These are phyloP conservation scores for Margaritispora aquatica DNA, from an alignment of 495 filamentous ascomycete genomes.

Conservation along the genomic window DNA sequence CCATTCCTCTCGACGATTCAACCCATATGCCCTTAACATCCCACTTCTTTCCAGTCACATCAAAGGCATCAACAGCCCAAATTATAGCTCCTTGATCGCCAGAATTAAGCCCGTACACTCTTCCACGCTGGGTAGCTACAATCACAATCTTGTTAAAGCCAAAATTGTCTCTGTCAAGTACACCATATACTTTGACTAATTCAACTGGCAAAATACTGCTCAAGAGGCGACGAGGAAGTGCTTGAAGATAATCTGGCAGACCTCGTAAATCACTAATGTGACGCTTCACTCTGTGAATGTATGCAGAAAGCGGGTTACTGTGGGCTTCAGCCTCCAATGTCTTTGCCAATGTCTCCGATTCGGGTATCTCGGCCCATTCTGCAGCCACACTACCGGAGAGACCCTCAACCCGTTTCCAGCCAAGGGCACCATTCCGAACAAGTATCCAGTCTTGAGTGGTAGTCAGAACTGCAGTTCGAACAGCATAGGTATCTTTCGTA, in stretches of 20 bases:
- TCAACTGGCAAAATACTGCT: constrained; percentile 60
- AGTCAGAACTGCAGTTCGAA: constrained; percentile 66
- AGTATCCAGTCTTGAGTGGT: constrained; percentile 73
- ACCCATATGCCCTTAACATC: constrained; percentile 61
- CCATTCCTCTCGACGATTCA: constrained; percentile 43
- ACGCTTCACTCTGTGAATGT: constrained; percentile 78
- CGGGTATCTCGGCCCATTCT: constrained; percentile 68
- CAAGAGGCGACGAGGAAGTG: constrained; percentile 58
- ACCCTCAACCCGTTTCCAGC: constrained; percentile 79
- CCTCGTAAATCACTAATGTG: constrained; percentile 74
- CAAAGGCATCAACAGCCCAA: constrained; percentile 60
- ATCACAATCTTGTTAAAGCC: constrained; percentile 80
- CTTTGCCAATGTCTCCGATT: constrained; percentile 65
- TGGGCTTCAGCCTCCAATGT: constrained; percentile 83
- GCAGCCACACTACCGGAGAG: constrained; percentile 71
- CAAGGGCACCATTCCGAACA: constrained; percentile 70
- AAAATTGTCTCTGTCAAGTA: constrained; percentile 65
- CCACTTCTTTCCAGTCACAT: constrained; percentile 51
- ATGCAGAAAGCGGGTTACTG: constrained; percentile 69
- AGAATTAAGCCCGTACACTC: constrained; percentile 71
- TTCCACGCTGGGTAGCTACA: constrained; percentile 73
- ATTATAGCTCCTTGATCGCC: constrained; percentile 68
- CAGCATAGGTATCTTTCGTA: constrained; percentile 58
- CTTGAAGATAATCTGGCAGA: constrained; percentile 67
- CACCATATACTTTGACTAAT: constrained; percentile 36